Base-by-base conservation (phyloP, 371 early-diverging fungal genomes). In the Funneliformis caledonium region DNA sequence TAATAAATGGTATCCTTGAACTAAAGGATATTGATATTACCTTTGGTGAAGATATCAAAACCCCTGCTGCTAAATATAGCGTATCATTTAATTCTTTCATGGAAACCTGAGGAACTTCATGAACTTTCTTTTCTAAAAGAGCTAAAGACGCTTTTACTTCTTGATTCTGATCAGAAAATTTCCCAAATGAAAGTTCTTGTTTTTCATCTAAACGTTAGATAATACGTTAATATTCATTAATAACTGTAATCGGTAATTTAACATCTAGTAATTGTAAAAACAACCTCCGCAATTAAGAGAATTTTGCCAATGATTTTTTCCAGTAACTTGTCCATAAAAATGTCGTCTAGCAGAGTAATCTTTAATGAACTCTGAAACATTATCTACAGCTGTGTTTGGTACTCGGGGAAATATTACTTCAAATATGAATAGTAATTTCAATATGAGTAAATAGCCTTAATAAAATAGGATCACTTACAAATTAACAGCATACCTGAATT, bases 271-370 rank as follows among this genome's bases (percentile, higher is more conserved):
- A 6, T 69, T 69, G 33, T 12, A 69, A 69, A 11, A 22, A 42
- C 14, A 16, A 78, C 67, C 78, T 65, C 26, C 50, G 16, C 16
- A 2, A 14, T 11, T 50, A 14, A 33, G 31, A 22, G 47, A 43
- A 26, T 4, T 31, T n/a, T 70, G 12, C 68, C 68, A 78, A 56
- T 59, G 43, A 19, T 60, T 59, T 4, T 45, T 85, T 11, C 91
- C 91, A n/a, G 86, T 88, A 26, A 91, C 85, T 81, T 92, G 90
- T 19, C 92, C 91, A 60, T 84, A 86, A 81, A 89, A 89, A 50
- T 87, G 88, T 65, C 88, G 85, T 67, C 90, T 85, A 11, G 89
- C 86, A 45, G 89, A 87, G 72, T 91, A 91, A 22, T 88, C 90
- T 65, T 87, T 87, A 48, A 92, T 87, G 78, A 92, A 92, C 48